Evolutionary conservation across 495 filamentous ascomycete species (phyloP), one percentile per base, ranked within the genome.

Genomic region (Talaromyces adpressus): DNA sequence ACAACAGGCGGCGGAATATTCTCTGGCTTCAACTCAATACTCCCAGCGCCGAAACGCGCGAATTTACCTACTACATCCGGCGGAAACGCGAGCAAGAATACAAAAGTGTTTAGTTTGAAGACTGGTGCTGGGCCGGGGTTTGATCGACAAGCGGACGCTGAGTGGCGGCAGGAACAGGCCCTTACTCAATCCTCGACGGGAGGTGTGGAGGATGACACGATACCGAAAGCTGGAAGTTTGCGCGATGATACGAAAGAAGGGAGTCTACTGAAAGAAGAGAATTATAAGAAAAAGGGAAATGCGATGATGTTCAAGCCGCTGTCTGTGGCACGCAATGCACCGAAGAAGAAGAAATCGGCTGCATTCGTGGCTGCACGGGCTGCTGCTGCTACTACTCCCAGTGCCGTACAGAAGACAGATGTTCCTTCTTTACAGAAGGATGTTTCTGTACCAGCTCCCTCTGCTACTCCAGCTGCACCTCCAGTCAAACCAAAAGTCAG

Each of bases 231-330:
- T 3, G 73, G 70, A 8, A 69, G 66, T 34, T 57, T 63, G 16
- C 30, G 64, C 32, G 67, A 62, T 14, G 67, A 69, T 16, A 66
- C 71, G 1, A 66, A 67, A 12, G 60, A 57, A 6, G 69, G 20
- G 1, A 64, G 62, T 51, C 34, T 64, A 14, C 45, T 61, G 36
- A 51, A 62, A 30, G 79, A 76, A 6, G 78, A 79, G 22, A 84
- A 89, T 56, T 81, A 89, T 12, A 88, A 91, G 69, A 66, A 89
- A 16, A 83, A 87, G 41, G 90, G 89, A 6, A 93, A 91, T 65
- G 82, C 90, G 22, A 85, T 90, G 69, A 92, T 91, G 85, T 96
- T 97, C 74, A 91, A 88, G 71, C 92, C 92, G 1, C 72, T 96
- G 25, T 95, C 91, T 2, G 91, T 96, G 8, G 82, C 83, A 20